A percentile compares a stretch with the other conserved stretches of the same genome.
Evolutionary conservation across 306 rosid genomes (phyloP).

Genomic region (Astragalus membranaceus): DNA sequence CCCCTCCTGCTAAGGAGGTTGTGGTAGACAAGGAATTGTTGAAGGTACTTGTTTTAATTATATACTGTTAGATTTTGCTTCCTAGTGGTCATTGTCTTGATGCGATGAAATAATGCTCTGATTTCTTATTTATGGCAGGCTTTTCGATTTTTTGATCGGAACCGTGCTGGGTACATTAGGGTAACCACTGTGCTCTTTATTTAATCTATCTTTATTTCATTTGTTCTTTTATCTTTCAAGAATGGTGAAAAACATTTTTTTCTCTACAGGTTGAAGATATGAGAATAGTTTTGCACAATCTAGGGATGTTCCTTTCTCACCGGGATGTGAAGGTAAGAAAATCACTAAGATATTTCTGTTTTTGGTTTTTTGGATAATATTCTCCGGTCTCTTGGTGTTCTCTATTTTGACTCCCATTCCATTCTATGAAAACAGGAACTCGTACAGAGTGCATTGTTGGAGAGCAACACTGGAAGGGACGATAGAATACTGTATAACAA

Average conservation of each 20-base stretch:
- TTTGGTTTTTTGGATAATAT: neutral
- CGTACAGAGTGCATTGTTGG: constrained; percentile 92
- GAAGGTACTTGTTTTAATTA: constrained; percentile 46
- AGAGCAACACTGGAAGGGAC: constrained; percentile 94
- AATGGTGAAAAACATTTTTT: constrained; percentile 6
- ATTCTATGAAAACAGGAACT: constrained; percentile 64
- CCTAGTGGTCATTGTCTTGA: neutral
- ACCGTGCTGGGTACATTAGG: constrained; percentile 75
- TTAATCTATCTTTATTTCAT: neutral
- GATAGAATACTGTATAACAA: constrained; percentile 80
- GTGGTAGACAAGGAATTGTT: constrained; percentile 66
- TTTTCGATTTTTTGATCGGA: constrained; percentile 84
- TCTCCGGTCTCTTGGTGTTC: neutral
- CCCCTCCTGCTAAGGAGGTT: constrained; percentile 41
- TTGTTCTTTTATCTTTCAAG: neutral
- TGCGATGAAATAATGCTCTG: neutral
- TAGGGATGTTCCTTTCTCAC: constrained; percentile 87
- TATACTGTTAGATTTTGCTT: neutral
- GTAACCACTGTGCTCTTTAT: constrained; percentile 25
- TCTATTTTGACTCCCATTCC: neutral
- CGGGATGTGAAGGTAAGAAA: constrained; percentile 84
- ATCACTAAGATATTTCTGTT: neutral
- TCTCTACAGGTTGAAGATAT: constrained; percentile 84
- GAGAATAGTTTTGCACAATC: constrained; percentile 71
- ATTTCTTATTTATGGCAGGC: constrained; percentile 54